Percentiles rank a stretch among this genome's conserved stretches.
Evolutionary conservation across 2,329 filamentous ascomycete genomes (phyloP).

Genomic region (Fusarium robinianum): DNA sequence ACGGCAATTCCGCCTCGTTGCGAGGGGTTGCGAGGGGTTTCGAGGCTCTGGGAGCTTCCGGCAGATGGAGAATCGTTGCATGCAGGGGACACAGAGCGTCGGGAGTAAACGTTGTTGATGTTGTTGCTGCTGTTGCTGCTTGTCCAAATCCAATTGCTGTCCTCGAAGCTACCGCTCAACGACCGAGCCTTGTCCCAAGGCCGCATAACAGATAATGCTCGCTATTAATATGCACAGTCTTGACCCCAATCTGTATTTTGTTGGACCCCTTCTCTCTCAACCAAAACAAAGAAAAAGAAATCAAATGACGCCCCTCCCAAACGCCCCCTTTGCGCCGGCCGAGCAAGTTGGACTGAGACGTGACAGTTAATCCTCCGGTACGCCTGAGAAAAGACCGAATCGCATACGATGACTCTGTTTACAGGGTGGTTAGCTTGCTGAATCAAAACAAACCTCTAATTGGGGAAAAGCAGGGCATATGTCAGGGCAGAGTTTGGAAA

Average conservation of each 20-base stretch:
- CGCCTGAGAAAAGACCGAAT: slow-evolving; percentile 73
- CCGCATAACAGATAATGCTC: slow-evolving; percentile 43
- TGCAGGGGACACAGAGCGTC: slow-evolving; percentile 7
- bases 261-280: slow-evolving; percentile 30
- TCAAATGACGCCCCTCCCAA: too few relatives aligned
- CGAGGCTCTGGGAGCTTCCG: slow-evolving; percentile 2
- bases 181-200: slow-evolving; percentile 35
- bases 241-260: slow-evolving; percentile 28
- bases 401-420: slow-evolving; percentile 75
- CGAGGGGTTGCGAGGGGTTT: too few relatives aligned
- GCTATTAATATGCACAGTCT: slow-evolving; percentile 42
- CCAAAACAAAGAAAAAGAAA: slow-evolving; percentile 29
- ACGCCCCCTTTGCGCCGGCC: slow-evolving; percentile 35
- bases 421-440: slow-evolving; percentile 34
- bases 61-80: slow-evolving; percentile 1
- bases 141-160: slow-evolving; percentile 40
- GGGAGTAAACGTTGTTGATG: slow-evolving; percentile 29
- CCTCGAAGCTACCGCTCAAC: slow-evolving; percentile 39
- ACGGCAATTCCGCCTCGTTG: too few relatives aligned
- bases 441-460: slow-evolving; percentile 1
- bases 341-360: slow-evolving; percentile 24
- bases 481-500: too few relatives aligned
- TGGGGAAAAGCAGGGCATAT: too few relatives aligned
- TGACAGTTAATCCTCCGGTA: slow-evolving; percentile 60
- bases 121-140: too few relatives aligned